Evolutionary conservation across 2,329 filamentous ascomycete species (phyloP).

Genomic region (Calonectria montana): DNA sequence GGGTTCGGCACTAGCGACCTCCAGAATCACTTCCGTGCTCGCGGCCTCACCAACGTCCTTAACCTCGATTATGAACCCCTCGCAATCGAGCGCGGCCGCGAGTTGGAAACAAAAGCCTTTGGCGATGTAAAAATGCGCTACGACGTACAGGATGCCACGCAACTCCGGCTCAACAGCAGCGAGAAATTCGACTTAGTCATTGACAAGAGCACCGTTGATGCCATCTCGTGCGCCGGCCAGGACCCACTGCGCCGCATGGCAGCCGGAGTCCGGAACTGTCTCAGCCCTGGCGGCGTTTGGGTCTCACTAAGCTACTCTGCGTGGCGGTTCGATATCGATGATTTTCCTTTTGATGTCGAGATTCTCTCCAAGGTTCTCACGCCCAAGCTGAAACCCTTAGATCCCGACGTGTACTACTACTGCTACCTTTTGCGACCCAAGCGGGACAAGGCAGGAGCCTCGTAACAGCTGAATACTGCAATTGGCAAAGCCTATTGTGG

Average conservation of each 20-base stretch:
- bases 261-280: conserved; percentile 46
- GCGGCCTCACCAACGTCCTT: conserved; percentile 56
- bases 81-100: conserved; percentile 55
- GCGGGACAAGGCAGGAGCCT: background rate
- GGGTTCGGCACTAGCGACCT: conserved; percentile 63
- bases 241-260: conserved; percentile 53
- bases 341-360: conserved; percentile 55
- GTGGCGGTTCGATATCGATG: conserved; percentile 51
- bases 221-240: conserved; percentile 58
- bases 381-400: conserved; percentile 52
- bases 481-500: background rate
- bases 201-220: conserved; percentile 63
- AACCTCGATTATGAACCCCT: conserved; percentile 64
- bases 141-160: conserved; percentile 58
- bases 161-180: conserved; percentile 37
- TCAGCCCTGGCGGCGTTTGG: conserved; percentile 55
- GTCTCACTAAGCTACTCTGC: conserved; percentile 61
- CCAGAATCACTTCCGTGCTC: conserved; percentile 57
- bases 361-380: conserved; percentile 56
- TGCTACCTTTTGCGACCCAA: conserved; percentile 57
- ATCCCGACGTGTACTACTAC: conserved; percentile 60
- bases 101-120: conserved; percentile 54
- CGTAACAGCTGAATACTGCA: background rate
- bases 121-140: conserved; percentile 58
- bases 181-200: conserved; percentile 55